Conservation (phyloP, 306 rosid species). For the Malus sieversii region DNA sequence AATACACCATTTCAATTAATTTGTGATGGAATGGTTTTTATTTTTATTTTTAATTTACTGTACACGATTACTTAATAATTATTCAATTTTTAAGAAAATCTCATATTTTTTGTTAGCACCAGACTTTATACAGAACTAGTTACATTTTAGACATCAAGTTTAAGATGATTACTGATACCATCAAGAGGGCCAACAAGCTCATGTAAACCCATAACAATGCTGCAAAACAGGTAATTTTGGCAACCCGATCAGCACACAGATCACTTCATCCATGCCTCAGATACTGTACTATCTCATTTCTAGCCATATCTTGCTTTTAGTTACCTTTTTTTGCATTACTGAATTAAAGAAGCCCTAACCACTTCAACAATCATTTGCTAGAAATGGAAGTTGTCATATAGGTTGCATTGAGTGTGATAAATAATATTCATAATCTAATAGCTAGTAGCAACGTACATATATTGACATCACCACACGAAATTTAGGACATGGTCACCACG, state of each 20-base stretch:
- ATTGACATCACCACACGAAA: too few relatives aligned
- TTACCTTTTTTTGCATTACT: not conserved
- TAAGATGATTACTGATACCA: not conserved
- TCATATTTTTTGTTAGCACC: not conserved
- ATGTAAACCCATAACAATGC: not conserved
- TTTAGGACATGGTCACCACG: too few relatives aligned
- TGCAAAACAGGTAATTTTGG: not conserved
- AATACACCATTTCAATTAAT: not conserved
- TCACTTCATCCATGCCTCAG: not conserved
- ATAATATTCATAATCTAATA: too few relatives aligned
- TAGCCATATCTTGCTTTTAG: not conserved
- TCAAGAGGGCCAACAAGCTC: not conserved
- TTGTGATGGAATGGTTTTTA: not conserved
- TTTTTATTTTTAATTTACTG: not conserved
- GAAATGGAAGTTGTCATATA: not conserved
- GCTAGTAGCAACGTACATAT: too few relatives aligned
- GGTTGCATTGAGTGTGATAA: too few relatives aligned
- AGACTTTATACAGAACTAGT: not conserved
- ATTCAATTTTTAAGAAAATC: not conserved
- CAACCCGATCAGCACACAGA: not conserved
- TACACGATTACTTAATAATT: not conserved
- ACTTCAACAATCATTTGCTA: not conserved
- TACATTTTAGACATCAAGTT: not conserved
- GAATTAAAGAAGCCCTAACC: not conserved
- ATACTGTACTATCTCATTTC: too few relatives aligned